A percentile compares a stretch with the other conserved stretches of the same genome.
phyloP scores from a whole-genome alignment of 2,329 filamentous ascomycete genomes.

The Talaromyces atroroseus region DNA sequence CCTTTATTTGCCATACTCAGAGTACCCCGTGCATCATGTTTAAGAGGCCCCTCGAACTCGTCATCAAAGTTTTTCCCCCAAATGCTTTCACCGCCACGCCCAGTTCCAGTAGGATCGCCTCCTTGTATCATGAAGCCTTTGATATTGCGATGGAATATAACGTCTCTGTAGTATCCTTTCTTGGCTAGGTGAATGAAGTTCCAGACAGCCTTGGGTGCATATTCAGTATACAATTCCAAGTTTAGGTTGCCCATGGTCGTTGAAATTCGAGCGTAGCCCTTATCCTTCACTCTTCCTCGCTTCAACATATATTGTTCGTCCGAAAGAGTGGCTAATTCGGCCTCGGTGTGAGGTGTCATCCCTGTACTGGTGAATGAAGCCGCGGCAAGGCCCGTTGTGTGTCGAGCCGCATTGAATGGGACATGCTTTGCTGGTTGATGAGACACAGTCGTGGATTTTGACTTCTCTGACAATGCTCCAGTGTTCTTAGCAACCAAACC shows the following conservation, averaged over 20 bases:
- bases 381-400: constrained; percentile 86
- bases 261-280: constrained; percentile 84
- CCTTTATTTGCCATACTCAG: constrained; percentile 98
- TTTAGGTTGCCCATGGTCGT: constrained; percentile 82
- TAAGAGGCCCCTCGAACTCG: constrained; percentile 82
- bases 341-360: constrained; percentile 83
- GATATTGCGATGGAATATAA: constrained; percentile 89
- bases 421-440: constrained; percentile 30
- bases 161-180: constrained; percentile 80
- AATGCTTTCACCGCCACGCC: constrained; percentile 79
- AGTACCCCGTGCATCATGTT: constrained; percentile 75
- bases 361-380: constrained; percentile 95
- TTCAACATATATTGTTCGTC: constrained; percentile 97
- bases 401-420: constrained; percentile 78
- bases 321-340: constrained; percentile 75
- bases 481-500: constrained; percentile 15
- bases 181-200: constrained; percentile 88
- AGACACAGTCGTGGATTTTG: constrained; percentile 15
- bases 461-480: not conserved
- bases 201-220: constrained; percentile 89
- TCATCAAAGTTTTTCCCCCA: constrained; percentile 95
- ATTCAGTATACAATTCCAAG: constrained; percentile 84
- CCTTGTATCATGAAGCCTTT: constrained; percentile 97
- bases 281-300: constrained; percentile 79
- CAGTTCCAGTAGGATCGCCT: constrained; percentile 88